A percentile compares a stretch with the other conserved stretches of the same genome.
phyloP scores from a whole-genome alignment of 1,139 yeast species.

The Yamadazyma diospyri region DNA sequence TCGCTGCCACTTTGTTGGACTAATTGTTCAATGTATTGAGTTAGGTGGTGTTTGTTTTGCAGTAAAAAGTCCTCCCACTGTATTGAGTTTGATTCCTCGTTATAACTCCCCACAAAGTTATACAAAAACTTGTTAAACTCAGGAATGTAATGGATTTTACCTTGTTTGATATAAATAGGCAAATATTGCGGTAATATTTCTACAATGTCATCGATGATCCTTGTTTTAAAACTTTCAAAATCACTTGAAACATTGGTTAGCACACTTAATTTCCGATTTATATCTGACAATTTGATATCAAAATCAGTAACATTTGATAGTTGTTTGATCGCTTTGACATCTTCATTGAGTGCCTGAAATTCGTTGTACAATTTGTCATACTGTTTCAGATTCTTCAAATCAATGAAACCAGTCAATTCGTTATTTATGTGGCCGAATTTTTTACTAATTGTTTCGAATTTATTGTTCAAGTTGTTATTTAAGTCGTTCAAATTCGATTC shows the following conservation, averaged over 20 bases:
- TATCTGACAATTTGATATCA: slow-evolving; percentile 17
- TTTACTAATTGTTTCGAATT: slow-evolving; percentile 17
- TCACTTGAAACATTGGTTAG: slow-evolving; percentile 17
- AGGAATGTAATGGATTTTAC: slow-evolving; percentile 37
- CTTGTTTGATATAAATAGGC: slow-evolving; percentile 33
- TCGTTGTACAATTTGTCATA: slow-evolving; percentile 10
- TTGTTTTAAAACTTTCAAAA: slow-evolving; percentile 20
- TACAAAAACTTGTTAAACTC: slow-evolving; percentile 38
- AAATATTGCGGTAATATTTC: slow-evolving; percentile 26
- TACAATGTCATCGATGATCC: slow-evolving; percentile 21
- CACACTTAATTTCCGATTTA: slow-evolving; percentile 17
- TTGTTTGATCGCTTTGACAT: slow-evolving; percentile 11
- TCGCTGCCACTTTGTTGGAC: slow-evolving; percentile 9
- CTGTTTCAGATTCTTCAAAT: slow-evolving; percentile 10
- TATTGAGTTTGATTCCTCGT: slow-evolving; percentile 13
- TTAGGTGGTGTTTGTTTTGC: slow-evolving; percentile 18
- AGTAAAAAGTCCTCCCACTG: slow-evolving; percentile 24
- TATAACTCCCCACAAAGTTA: slow-evolving; percentile 31
- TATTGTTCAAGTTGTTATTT: slow-evolving; percentile 13
- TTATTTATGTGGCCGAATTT: slow-evolving; percentile 17
- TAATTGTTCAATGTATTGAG: slow-evolving; percentile 15
- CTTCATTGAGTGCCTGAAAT: slow-evolving; percentile 10
- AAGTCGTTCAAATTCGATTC: slow-evolving; percentile 17
- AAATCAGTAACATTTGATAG: slow-evolving; percentile 14
- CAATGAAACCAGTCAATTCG: slow-evolving; percentile 9